Evolutionary conservation across 129 eudicot genomes (phyloP).

Genomic region (Calendula officinalis): DNA sequence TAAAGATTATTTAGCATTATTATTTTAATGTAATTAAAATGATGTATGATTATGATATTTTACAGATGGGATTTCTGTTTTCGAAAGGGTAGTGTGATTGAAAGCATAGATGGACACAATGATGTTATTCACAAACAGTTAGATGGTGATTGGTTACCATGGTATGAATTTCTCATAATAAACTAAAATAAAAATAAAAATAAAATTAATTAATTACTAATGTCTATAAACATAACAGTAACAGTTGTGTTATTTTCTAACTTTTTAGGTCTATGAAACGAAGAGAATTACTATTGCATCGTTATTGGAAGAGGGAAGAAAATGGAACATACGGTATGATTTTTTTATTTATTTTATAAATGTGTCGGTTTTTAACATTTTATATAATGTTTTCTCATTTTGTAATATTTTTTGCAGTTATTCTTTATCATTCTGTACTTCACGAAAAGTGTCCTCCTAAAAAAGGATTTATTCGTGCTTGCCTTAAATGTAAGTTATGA

Average conservation of each 20-base stretch:
- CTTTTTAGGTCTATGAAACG: constrained; percentile 58
- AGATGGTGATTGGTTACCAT: constrained; percentile 58
- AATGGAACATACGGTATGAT: constrained; percentile 67
- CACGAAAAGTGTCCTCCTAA: constrained; percentile 62
- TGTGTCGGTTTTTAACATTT: background rate
- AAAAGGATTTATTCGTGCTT: constrained; percentile 56
- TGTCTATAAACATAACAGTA: too few relatives aligned
- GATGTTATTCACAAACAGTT: constrained; percentile 66
- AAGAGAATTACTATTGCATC: constrained; percentile 65
- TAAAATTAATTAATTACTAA: background rate
- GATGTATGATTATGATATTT: constrained; percentile 13
- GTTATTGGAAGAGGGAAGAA: constrained; percentile 76
- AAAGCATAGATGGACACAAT: constrained; percentile 74
- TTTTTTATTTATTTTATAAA: background rate
- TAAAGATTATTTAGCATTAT: background rate
- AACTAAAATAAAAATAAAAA: too few relatives aligned
- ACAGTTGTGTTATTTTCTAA: constrained; percentile 1
- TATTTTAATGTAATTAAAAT: background rate
- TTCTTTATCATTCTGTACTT: constrained; percentile 60
- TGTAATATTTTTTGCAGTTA: constrained; percentile 48
- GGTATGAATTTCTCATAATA: constrained; percentile 36
- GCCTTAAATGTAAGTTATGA: constrained; percentile 60
- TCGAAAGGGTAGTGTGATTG: constrained; percentile 57
- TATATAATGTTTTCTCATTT: background rate
- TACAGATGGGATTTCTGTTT: constrained; percentile 95